A percentile compares a stretch with the other conserved stretches of the same genome.
Evolutionary conservation across 192 early-diverging fungal species (phyloP).

Genomic region (Umbelopsis ramanniana): DNA sequence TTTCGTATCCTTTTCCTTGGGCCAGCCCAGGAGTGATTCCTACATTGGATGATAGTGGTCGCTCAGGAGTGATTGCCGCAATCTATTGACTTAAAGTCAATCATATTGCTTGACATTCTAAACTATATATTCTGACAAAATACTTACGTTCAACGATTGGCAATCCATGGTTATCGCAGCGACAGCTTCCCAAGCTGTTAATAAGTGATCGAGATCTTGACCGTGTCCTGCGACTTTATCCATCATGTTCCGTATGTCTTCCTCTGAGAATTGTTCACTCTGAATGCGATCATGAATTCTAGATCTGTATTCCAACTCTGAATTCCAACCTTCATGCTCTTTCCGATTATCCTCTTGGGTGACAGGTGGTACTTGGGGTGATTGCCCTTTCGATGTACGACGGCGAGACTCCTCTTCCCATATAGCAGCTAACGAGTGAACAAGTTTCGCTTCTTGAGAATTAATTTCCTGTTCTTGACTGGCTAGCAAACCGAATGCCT

Average conservation of each 20-base stretch:
- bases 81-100: background rate
- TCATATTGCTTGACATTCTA: background rate
- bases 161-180: conserved; percentile 32
- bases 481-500: conserved; percentile 30
- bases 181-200: conserved; percentile 53
- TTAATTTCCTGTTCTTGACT: background rate
- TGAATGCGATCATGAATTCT: background rate
- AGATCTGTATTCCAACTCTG: conserved; percentile 5
- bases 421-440: conserved; percentile 61
- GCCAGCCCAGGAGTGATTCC: background rate
- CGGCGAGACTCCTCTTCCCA: conserved; percentile 69
- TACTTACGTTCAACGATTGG: background rate
- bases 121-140: background rate
- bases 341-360: conserved; percentile 17
- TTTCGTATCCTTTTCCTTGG: background rate
- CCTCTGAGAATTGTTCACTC: background rate
- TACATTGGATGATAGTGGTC: background rate
- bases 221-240: background rate
- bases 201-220: conserved; percentile 23
- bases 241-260: background rate
- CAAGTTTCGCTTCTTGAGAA: conserved; percentile 46
- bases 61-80: conserved; percentile 1
- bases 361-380: background rate
- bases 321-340: conserved; percentile 21
- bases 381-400: conserved; percentile 23